These are phyloP conservation scores for Naganishia vishniacii DNA, from an alignment of 768 basidiomycete genomes.

Conservation along the genomic window DNA sequence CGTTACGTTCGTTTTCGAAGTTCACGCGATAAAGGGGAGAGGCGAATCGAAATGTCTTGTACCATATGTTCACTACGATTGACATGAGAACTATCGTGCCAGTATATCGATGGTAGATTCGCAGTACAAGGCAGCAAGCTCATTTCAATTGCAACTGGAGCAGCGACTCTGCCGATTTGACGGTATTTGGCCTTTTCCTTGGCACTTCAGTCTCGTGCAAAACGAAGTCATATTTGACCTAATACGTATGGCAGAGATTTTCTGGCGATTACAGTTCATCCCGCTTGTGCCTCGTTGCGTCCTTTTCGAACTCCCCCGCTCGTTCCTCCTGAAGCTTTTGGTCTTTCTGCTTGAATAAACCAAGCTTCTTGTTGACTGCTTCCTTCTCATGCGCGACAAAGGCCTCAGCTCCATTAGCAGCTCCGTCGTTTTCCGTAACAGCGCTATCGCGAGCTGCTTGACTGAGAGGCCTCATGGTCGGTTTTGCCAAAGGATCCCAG, in stretches of 20 bases:
- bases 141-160: not conserved
- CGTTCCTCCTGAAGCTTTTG: not conserved
- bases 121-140: too few relatives aligned
- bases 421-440: not conserved
- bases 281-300: constrained; percentile 10
- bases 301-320: constrained; percentile 1
- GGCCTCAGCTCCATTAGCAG: not conserved
- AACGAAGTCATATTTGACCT: too few relatives aligned
- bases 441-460: not conserved
- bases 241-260: too few relatives aligned
- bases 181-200: too few relatives aligned
- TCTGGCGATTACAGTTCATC: constrained; percentile 3
- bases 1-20: not conserved
- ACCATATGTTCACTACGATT: not conserved
- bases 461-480: not conserved
- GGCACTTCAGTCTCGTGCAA: too few relatives aligned
- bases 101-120: too few relatives aligned
- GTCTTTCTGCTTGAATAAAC: constrained; percentile 15
- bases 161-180: too few relatives aligned
- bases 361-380: constrained; percentile 9
- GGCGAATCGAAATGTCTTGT: not conserved
- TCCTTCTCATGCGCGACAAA: constrained; percentile 10
- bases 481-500: constrained; percentile 7
- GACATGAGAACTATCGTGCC: not conserved
- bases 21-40: constrained; percentile 6